Evolutionary conservation across 2,329 filamentous ascomycete species (phyloP), one percentile per base, ranked within the genome.

Genomic region (Coniochaeta ligniaria): DNA sequence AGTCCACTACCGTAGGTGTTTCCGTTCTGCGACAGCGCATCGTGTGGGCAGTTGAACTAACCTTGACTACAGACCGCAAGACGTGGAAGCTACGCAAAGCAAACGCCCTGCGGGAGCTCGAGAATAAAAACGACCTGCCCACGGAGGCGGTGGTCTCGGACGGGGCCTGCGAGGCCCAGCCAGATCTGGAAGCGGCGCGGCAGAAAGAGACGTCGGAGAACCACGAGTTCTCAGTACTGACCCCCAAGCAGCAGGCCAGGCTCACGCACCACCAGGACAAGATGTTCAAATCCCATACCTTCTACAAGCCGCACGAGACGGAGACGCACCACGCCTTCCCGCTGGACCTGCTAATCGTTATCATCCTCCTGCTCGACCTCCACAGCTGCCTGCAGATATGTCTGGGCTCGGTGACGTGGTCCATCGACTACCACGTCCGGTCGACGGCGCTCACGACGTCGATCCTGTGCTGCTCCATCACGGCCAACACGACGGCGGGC

Each of bases 281-380:
- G 68, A 89, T 95, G 68, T 82, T 88, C 69, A 91, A 89, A 66
- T 92, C 88, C 0, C 91, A 96, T 71, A 92, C 89, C 6, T 96
- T 94, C 73, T 96, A 96, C 79, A 93, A 93, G 68, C 91, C 91
- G 0, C 89, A 96, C 72, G 91, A 96, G 73, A 96, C 91, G 0
- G 80, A 85, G 36, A 96, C 91, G 0, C 91, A 96, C 70, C 81
- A 86, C 69, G 88, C 91, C 0, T 96, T 96, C 63, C 90, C 91
- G 0, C 77, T 93, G 1, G 81, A 83, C 35, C 79, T 92, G 6
- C 84, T 96, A 35, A 81, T 95, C 41, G 86, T 89, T 61, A 87
- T 94, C 61, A 88, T 94, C n/a, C 79, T 91, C 7, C 77, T 96
- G 2, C 80, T 95, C 3, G 91, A 96, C 71, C 87, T 83, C 63